Evolutionary conservation across 495 filamentous ascomycete species (phyloP).

Genomic region (Penicillium pulvis): DNA sequence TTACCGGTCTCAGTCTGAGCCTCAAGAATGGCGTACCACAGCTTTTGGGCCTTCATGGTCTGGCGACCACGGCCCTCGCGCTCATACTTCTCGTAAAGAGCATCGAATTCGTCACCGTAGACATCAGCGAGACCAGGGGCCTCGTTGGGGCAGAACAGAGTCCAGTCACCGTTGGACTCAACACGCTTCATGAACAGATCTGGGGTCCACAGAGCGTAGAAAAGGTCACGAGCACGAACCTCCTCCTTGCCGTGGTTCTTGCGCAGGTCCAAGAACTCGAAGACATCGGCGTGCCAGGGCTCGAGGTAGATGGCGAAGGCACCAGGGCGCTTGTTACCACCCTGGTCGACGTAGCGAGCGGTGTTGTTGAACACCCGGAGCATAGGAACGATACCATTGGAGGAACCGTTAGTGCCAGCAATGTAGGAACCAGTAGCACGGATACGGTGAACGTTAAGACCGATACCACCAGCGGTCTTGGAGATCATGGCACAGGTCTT

Average conservation of each 20-base stretch:
- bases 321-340: conserved; percentile 98
- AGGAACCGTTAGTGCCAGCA: conserved; percentile 93
- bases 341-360: conserved; percentile 96
- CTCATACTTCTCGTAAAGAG: conserved; percentile 93
- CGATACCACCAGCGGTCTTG: conserved; percentile 97
- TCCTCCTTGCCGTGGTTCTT: conserved; percentile 99
- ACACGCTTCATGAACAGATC: conserved; percentile 99
- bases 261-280: conserved; percentile 93
- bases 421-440: conserved; percentile 97
- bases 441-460: conserved; percentile 92
- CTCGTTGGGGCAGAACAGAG: conserved; percentile 95
- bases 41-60: conserved; percentile 95
- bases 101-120: conserved; percentile 96
- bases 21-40: conserved; percentile 98
- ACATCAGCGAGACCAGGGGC: conserved; percentile 92
- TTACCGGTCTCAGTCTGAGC: conserved; percentile 98
- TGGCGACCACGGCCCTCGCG: conserved; percentile 83
- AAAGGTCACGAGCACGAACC: conserved; percentile 92
- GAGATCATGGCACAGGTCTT: conserved; percentile 99
- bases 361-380: conserved; percentile 99
- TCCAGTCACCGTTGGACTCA: conserved; percentile 93
- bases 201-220: conserved; percentile 97
- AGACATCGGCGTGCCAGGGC: conserved; percentile 98
- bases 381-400: conserved; percentile 97
- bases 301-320: conserved; percentile 99